Percentiles rank a stretch among this genome's conserved stretches.
Conservation (phyloP, 176 grass and related monocot genomes). For the Triticum timopheevii region DNA sequence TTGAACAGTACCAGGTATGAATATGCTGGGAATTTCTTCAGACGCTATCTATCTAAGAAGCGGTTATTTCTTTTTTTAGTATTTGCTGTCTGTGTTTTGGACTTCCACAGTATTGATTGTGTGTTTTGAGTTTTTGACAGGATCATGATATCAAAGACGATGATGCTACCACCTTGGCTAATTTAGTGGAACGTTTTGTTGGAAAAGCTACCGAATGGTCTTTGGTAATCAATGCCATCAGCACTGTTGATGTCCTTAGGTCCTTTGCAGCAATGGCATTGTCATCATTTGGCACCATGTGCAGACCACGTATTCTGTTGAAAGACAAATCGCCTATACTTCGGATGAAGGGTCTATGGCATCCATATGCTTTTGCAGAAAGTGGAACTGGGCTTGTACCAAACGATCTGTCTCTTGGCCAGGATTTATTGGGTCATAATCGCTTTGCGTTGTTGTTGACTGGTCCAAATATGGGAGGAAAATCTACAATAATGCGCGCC, state of each 20-base stretch:
- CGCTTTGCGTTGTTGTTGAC: constrained; percentile 80
- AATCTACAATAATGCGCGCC: constrained; percentile 93
- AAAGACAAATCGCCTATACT: constrained; percentile 52
- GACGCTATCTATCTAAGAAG: constrained; percentile 12
- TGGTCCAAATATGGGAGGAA: constrained; percentile 98
- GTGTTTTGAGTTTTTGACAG: constrained; percentile 43
- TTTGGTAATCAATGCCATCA: constrained; percentile 62
- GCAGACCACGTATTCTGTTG: constrained; percentile 60
- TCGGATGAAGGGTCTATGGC: constrained; percentile 92
- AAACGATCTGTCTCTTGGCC: constrained; percentile 79
- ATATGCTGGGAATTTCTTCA: constrained; percentile 29
- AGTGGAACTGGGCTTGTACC: constrained; percentile 68
- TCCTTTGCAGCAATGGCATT: constrained; percentile 63
- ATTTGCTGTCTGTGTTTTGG: constrained; percentile 10
- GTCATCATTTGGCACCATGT: constrained; percentile 60
- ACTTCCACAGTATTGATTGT: constrained; percentile 18
- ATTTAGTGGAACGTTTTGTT: constrained; percentile 58
- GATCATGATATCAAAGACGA: constrained; percentile 58
- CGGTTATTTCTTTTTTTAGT: constrained; percentile 10
- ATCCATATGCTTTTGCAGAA: constrained; percentile 84
- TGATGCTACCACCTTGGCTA: constrained; percentile 59
- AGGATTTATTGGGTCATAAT: constrained; percentile 48
- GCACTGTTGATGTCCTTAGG: constrained; percentile 83
- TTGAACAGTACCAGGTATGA: constrained; percentile 69
- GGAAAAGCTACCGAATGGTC: constrained; percentile 76